A percentile compares a stretch with the other conserved stretches of the same genome.
Conservation (phyloP, 129 eudicot genomes). For the Dittrichia graveolens region DNA sequence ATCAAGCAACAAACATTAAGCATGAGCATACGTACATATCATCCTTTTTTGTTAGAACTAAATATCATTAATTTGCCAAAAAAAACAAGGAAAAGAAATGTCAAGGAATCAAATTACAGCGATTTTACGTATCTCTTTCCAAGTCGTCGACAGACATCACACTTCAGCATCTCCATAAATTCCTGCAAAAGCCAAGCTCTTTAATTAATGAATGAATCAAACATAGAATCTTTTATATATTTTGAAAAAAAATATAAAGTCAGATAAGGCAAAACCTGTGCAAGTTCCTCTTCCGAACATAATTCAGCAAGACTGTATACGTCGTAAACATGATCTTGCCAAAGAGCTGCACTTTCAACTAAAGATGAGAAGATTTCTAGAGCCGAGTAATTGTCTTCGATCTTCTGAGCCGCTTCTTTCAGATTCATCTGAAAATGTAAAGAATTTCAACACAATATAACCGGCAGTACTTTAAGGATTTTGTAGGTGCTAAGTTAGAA, state of each 20-base stretch:
- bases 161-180: conserved; percentile 54
- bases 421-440: conserved; percentile 43
- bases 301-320: conserved; percentile 47
- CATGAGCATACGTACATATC: no score
- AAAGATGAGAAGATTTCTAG: conserved; percentile 62
- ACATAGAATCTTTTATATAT: background rate
- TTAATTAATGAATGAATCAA: background rate
- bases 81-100: background rate
- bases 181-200: conserved; percentile 43
- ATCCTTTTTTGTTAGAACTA: no score
- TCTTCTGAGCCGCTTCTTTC: conserved; percentile 53
- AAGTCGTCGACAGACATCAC: conserved; percentile 63
- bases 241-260: background rate
- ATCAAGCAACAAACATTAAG: no score
- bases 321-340: conserved; percentile 33
- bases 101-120: conserved; percentile 9
- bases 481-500: no score
- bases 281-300: conserved; percentile 58
- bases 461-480: background rate
- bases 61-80: no score
- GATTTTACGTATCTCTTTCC: conserved; percentile 37
- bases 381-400: conserved; percentile 48
- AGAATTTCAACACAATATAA: background rate
- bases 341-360: conserved; percentile 49
- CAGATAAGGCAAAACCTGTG: conserved; percentile 34